Percentiles rank a stretch among this genome's conserved stretches.
These are phyloP conservation scores for Beauveria varroae DNA, from an alignment of 2,329 filamentous ascomycete species.

Conservation along the genomic window DNA sequence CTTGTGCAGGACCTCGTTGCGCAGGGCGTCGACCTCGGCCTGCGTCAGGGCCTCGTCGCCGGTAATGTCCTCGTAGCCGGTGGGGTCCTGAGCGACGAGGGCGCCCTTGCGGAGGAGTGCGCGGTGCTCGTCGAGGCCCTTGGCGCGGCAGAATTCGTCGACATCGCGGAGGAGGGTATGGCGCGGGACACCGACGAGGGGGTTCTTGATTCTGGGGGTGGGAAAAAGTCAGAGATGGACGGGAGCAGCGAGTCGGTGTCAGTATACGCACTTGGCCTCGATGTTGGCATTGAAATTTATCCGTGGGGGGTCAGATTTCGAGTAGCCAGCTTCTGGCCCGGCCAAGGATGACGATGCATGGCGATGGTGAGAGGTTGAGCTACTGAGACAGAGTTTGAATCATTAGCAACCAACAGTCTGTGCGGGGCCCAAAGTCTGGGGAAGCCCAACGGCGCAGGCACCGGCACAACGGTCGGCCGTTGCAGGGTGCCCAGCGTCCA, in stretches of 20 bases:
- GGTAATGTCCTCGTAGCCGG: slow-evolving; percentile 50
- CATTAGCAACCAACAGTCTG: background rate
- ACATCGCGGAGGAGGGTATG: slow-evolving; percentile 46
- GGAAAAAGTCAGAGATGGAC: background rate
- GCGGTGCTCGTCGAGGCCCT: slow-evolving; percentile 51
- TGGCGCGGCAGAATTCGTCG: slow-evolving; percentile 52
- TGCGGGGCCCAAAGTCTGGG: slow-evolving; percentile 4
- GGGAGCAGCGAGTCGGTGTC: background rate
- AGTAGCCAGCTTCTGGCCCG: slow-evolving; percentile 32
- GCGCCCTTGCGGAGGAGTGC: slow-evolving; percentile 60
- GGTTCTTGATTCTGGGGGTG: slow-evolving; percentile 33
- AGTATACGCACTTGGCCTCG: slow-evolving; percentile 34
- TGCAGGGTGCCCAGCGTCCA: background rate
- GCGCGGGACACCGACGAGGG: slow-evolving; percentile 45
- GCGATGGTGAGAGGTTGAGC: slow-evolving; percentile 15
- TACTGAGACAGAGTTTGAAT: slow-evolving; percentile 17
- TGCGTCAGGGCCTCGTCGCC: slow-evolving; percentile 51
- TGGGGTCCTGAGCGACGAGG: slow-evolving; percentile 64
- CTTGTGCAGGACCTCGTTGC: slow-evolving; percentile 57
- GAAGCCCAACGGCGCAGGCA: background rate
- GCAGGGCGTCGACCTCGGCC: slow-evolving; percentile 51
- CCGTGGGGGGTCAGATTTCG: slow-evolving; percentile 21
- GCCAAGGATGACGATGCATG: slow-evolving; percentile 24
- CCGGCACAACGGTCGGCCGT: background rate
- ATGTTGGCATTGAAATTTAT: slow-evolving; percentile 38